phyloP scores from a whole-genome alignment of 1,284 basidiomycete species.

The Moesziomyces globuligerus region DNA sequence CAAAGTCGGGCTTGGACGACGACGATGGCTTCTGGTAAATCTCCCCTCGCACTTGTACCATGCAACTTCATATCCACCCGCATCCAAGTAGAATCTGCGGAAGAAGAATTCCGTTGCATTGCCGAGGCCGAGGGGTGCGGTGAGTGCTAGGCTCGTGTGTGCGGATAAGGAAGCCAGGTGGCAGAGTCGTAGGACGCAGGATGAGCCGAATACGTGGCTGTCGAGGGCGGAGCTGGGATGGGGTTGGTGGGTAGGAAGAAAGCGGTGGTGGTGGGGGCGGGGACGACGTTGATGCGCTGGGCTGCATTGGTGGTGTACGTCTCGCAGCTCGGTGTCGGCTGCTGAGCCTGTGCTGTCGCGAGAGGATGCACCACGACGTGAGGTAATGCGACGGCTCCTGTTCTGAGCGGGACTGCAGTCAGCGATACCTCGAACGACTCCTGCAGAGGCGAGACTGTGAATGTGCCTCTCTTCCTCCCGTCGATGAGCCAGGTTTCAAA shows the following conservation, averaged over 20 bases:
- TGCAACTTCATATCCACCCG: too few species aligned
- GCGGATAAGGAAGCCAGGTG: too few species aligned
- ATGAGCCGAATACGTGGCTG: not conserved
- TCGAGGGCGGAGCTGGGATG: not conserved
- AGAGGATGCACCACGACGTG: slow-evolving; percentile 6
- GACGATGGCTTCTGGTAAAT: slow-evolving; percentile 89
- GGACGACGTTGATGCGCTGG: slow-evolving; percentile 31
- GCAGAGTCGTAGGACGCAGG: not conserved
- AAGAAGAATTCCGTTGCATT: too few species aligned
- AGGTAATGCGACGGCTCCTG: slow-evolving; percentile 23
- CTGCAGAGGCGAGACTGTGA: not conserved
- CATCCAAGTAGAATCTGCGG: too few species aligned
- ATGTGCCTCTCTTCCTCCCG: slow-evolving; percentile 48
- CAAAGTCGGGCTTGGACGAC: slow-evolving; percentile 74
- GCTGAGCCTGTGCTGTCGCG: not conserved
- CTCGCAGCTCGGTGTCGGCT: slow-evolving; percentile 44
- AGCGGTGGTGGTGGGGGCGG: slow-evolving; percentile 15
- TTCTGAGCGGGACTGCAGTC: slow-evolving; percentile 48
- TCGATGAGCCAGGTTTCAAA: slow-evolving; percentile 59
- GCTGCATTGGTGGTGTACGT: slow-evolving; percentile 48
- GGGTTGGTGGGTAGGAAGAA: slow-evolving; percentile 24
- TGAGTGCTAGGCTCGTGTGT: too few species aligned
- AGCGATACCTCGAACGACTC: slow-evolving; percentile 16
- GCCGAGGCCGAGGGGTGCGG: too few species aligned
- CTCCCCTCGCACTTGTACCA: too few species aligned